Percentiles rank a stretch among this genome's conserved stretches.
phyloP scores from a whole-genome alignment of 2,329 filamentous ascomycete species.

The Parafenestella ontariensis region DNA sequence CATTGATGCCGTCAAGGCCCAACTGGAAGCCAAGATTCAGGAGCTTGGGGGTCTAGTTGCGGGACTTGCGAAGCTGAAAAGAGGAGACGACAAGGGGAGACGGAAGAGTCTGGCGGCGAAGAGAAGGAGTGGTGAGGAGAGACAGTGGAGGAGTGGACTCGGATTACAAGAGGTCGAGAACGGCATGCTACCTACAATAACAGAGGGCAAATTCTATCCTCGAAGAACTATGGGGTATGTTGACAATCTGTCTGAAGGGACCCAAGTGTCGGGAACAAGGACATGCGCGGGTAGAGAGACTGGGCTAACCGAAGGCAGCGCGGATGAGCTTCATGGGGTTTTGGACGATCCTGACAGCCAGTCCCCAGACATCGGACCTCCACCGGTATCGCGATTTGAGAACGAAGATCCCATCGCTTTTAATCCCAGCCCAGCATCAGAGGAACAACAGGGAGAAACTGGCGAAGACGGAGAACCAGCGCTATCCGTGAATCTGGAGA shows the following conservation, averaged over 20 bases:
- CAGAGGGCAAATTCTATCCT: conserved; percentile 72
- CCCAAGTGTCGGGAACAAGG: not conserved
- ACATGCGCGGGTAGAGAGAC: not conserved
- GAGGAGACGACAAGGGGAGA: conserved; percentile 21
- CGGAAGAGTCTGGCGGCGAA: conserved; percentile 59
- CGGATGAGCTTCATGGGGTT: conserved; percentile 63
- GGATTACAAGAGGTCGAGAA: conserved; percentile 54
- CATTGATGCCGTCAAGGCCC: conserved; percentile 71
- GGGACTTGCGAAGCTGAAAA: conserved; percentile 61
- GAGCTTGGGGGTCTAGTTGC: conserved; percentile 74
- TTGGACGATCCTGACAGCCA: conserved; percentile 64
- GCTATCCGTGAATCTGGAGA: conserved; percentile 59
- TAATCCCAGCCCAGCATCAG: conserved; percentile 38
- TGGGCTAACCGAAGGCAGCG: conserved; percentile 50
- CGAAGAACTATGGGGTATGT: conserved; percentile 72
- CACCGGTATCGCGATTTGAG: conserved; percentile 61
- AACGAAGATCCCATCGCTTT: conserved; percentile 57
- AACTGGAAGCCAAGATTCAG: conserved; percentile 74
- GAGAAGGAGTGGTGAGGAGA: conserved; percentile 60
- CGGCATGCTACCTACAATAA: conserved; percentile 69
- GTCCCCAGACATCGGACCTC: conserved; percentile 72
- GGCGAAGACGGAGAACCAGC: conserved; percentile 47
- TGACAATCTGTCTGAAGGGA: not conserved
- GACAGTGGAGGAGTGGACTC: conserved; percentile 61
- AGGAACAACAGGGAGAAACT: conserved; percentile 37